Evolutionary conservation across 1,284 basidiomycete genomes (phyloP).

Genomic region (Malassezia nana): DNA sequence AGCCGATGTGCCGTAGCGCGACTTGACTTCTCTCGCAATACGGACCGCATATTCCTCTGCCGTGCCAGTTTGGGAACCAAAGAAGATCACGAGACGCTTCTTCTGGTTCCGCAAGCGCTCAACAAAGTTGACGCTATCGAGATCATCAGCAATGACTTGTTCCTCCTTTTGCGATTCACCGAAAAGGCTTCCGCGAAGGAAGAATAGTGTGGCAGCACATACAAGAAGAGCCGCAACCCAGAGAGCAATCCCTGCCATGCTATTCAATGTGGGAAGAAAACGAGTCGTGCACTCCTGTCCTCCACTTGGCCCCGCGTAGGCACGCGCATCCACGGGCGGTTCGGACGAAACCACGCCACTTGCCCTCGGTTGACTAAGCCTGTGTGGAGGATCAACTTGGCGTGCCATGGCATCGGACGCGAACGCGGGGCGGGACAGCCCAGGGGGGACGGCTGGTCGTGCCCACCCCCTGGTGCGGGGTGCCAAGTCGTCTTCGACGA

Average conservation of each 20-base stretch:
- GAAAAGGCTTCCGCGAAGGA: conserved; percentile 5
- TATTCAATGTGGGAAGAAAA: neutral
- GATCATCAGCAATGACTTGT: neutral
- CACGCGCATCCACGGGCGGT: neutral
- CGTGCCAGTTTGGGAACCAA: conserved; percentile 46
- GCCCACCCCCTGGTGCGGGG: conserved; percentile 31
- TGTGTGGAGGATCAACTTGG: neutral
- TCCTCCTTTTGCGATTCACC: neutral
- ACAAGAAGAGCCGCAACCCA: conserved; percentile 1
- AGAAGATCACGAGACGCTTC: conserved; percentile 46
- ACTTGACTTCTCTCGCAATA: conserved; percentile 46
- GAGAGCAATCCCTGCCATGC: conserved; percentile 8
- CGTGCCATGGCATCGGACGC: neutral
- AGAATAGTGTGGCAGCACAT: conserved; percentile 7
- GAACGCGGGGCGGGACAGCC: neutral
- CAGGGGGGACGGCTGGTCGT: conserved; percentile 2
- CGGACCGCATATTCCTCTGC: conserved; percentile 47
- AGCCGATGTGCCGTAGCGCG: conserved; percentile 45
- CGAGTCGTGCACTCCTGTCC: neutral
- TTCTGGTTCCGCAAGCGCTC: conserved; percentile 24
- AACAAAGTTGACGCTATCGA: conserved; percentile 8
- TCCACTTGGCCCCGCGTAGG: neutral
- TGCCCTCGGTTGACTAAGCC: neutral
- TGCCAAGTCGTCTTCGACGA: conserved; percentile 25
- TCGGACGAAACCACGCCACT: conserved; percentile 9